Conservation (phyloP, 805 yeast genomes). For the Wickerhamomyces tratensis region DNA sequence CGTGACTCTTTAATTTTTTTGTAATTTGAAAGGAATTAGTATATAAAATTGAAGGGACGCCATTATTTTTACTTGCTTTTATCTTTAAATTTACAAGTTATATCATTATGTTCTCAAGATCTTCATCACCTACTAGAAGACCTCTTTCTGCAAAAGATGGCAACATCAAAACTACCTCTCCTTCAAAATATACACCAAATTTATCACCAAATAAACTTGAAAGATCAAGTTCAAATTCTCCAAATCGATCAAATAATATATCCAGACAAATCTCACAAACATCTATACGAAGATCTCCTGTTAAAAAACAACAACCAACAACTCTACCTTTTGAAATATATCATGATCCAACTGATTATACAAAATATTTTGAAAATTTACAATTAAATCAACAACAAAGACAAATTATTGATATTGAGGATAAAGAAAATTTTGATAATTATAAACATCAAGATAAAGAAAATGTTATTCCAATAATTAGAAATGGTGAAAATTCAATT, state of each 20-base stretch:
- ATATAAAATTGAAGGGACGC: too few relatives aligned
- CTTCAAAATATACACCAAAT: slow-evolving; percentile 1
- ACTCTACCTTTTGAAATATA: slow-evolving; percentile 5
- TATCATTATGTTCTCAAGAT: slow-evolving; percentile 5
- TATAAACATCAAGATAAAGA: slow-evolving; percentile 10
- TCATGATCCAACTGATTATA: slow-evolving; percentile 15
- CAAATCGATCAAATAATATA: background rate
- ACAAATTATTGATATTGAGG: background rate
- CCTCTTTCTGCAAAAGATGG: slow-evolving; percentile 17
- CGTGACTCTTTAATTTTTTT: too few relatives aligned
- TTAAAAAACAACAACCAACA: background rate
- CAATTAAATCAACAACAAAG: too few relatives aligned
- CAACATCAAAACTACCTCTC: slow-evolving; percentile 4
- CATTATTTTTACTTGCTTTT: too few relatives aligned
- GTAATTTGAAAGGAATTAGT: too few relatives aligned
- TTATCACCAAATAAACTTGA: slow-evolving; percentile 8
- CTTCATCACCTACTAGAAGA: slow-evolving; percentile 13
- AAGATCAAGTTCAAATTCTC: background rate
- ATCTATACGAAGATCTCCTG: background rate
- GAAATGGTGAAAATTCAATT: background rate
- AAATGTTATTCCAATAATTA: slow-evolving; percentile 5
- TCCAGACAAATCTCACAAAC: slow-evolving; percentile 1
- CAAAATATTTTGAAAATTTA: slow-evolving; percentile 5
- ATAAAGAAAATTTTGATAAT: slow-evolving; percentile 10
- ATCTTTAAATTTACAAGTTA: too few relatives aligned